Evolutionary conservation across 495 filamentous ascomycete species (phyloP).

Genomic region (Glarea lozoyensis): DNA sequence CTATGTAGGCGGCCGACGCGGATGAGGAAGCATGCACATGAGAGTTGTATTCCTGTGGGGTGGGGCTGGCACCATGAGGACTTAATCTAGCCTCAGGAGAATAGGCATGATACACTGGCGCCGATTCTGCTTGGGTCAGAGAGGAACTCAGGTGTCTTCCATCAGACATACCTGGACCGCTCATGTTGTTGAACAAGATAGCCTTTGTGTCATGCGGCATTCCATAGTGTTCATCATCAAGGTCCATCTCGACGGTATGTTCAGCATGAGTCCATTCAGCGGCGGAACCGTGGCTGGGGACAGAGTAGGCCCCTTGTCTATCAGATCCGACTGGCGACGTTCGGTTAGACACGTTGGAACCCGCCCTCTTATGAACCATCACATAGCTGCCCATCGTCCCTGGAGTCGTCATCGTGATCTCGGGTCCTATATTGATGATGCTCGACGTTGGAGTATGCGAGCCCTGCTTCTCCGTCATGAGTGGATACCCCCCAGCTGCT

Average conservation of each 20-base stretch:
- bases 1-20: not conserved
- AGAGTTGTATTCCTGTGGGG: not conserved
- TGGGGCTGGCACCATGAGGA: not conserved
- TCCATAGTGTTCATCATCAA: not conserved
- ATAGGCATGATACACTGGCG: constrained; percentile 1
- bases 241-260: not conserved
- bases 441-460: not conserved
- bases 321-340: not conserved
- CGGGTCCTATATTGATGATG: not conserved
- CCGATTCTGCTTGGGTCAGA: constrained; percentile 1
- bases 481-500: too few species aligned
- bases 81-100: not conserved
- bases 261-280: constrained; percentile 1
- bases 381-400: not conserved
- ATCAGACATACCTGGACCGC: constrained; percentile 1
- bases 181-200: constrained; percentile 1
- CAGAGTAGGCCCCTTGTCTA: not conserved
- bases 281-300: not conserved
- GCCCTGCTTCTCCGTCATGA: not conserved
- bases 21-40: not conserved
- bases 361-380: not conserved
- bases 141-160: not conserved
- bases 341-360: not conserved
- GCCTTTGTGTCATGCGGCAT: constrained; percentile 2
- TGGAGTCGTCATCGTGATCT: not conserved